Evolutionary conservation across 495 filamentous ascomycete genomes (phyloP).

Genomic region (Tuber borchii): DNA sequence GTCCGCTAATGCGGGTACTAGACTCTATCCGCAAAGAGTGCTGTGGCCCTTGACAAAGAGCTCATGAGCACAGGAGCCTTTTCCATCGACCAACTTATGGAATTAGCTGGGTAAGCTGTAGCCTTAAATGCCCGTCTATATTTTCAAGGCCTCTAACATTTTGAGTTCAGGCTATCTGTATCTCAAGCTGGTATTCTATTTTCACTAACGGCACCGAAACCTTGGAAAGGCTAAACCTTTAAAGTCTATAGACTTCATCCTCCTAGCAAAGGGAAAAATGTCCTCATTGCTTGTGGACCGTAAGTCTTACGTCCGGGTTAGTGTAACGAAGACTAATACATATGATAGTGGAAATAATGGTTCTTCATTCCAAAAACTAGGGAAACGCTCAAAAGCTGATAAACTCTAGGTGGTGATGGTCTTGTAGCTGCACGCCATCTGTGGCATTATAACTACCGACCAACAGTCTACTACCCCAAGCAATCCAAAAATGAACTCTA

Average conservation of each 20-base stretch:
- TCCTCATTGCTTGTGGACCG: slow-evolving; percentile 91
- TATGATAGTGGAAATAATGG: slow-evolving; percentile 13
- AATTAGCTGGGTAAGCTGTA: slow-evolving; percentile 62
- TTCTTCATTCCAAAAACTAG: not conserved
- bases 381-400: slow-evolving; percentile 2
- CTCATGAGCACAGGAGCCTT: slow-evolving; percentile 90
- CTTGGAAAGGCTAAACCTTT: not conserved
- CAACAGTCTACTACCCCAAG: slow-evolving; percentile 89
- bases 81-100: slow-evolving; percentile 95
- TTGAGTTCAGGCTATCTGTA: slow-evolving; percentile 57
- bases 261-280: slow-evolving; percentile 58
- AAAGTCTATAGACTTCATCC: slow-evolving; percentile 81
- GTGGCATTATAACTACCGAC: slow-evolving; percentile 86
- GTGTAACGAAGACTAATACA: slow-evolving; percentile 17
- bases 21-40: slow-evolving; percentile 82
- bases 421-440: slow-evolving; percentile 92
- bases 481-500: slow-evolving; percentile 83
- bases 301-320: slow-evolving; percentile 43
- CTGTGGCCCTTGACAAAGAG: slow-evolving; percentile 81
- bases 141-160: not conserved
- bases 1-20: slow-evolving; percentile 39
- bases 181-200: slow-evolving; percentile 72
- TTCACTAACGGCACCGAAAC: not conserved
- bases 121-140: not conserved
- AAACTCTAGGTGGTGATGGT: slow-evolving; percentile 66